phyloP scores from a whole-genome alignment of 2,329 filamentous ascomycete species.

The Fusarium fujikuroi region DNA sequence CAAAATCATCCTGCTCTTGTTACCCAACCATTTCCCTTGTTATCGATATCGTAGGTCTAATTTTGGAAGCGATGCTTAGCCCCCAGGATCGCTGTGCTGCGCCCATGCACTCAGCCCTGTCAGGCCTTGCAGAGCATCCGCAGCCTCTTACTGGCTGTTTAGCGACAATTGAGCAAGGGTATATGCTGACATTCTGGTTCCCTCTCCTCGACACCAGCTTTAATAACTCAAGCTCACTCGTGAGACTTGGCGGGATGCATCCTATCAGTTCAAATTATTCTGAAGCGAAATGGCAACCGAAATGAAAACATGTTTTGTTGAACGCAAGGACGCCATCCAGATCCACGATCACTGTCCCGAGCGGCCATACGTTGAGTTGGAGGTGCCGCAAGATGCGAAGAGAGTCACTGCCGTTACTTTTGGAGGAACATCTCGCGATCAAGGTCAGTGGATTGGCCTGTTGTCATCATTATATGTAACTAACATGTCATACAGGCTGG shows the following conservation, averaged over 20 bases:
- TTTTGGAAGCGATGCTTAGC: neutral
- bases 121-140: neutral
- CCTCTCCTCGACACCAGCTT: neutral
- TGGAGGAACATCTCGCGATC: conserved; percentile 14
- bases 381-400: conserved; percentile 25
- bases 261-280: rapidly evolving
- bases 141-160: neutral
- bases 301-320: conserved; percentile 5
- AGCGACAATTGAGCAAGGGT: neutral
- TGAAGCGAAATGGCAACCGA: neutral
- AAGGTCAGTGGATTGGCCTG: neutral
- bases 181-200: neutral
- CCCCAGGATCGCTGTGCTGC: neutral
- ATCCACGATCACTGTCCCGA: conserved; percentile 31
- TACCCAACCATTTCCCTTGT: neutral
- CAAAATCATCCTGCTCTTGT: neutral
- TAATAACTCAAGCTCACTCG: neutral
- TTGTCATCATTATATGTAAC: too few relatives aligned
- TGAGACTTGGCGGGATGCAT: too few relatives aligned
- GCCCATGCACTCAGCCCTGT: conserved; percentile 1
- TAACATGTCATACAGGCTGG: conserved; percentile 1
- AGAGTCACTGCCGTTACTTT: conserved; percentile 22
- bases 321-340: conserved; percentile 20
- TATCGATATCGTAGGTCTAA: neutral
- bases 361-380: conserved; percentile 20